Base-by-base conservation (phyloP, 176 grass and related monocot genomes). In the Aegilops umbellulata region DNA sequence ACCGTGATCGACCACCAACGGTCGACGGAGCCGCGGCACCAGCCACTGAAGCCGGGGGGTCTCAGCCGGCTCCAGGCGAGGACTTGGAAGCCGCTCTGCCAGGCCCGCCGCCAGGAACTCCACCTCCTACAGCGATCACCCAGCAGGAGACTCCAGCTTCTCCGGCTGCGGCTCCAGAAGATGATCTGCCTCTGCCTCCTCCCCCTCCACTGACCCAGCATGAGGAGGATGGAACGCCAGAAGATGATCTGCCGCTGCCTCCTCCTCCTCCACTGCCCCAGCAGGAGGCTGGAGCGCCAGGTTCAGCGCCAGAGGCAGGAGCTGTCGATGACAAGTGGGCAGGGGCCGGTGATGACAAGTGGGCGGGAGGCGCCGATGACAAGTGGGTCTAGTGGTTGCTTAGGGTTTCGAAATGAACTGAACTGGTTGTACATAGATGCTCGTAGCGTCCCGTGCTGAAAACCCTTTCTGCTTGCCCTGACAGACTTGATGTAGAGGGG, bases 51-150 rank as follows among this genome's bases (percentile, higher is more conserved):
- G 68, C 27, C 20, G 85, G 58, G 60, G 75, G 36, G 47, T 30
- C 60, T 29, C 89, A 60, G 5, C 60, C 76, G 36, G 22, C 89
- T 6, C 22, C 60, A 13, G 60, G 39, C 0, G 81, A 88, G 69
- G 51, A 27, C 8, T 27, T 36, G 26, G 68, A 88, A 69, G 76
- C 29, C 25, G n/a, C 49, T 88, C 69, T 26, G 5, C 20, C 22
- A 63, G 61, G 65, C 62, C 11, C 64, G 22, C 53, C 53, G 16
- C 38, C 24, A 55, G 81, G 46, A 29, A 64, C 29, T 51, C 81
- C 65, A 36, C 32, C 64, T 30, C 63, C n/a, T 9, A 23, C 23
- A 30, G 64, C 16, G 38, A 78, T 10, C 38, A 29, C 30, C 38
- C 65, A 46, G 60, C 64, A 71, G 15, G 74, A 34, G 64, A 60